A percentile compares a stretch with the other conserved stretches of the same genome.
These are phyloP conservation scores for Zygotorulaspora danielsina DNA, from an alignment of 805 yeast species.

Conservation along the genomic window DNA sequence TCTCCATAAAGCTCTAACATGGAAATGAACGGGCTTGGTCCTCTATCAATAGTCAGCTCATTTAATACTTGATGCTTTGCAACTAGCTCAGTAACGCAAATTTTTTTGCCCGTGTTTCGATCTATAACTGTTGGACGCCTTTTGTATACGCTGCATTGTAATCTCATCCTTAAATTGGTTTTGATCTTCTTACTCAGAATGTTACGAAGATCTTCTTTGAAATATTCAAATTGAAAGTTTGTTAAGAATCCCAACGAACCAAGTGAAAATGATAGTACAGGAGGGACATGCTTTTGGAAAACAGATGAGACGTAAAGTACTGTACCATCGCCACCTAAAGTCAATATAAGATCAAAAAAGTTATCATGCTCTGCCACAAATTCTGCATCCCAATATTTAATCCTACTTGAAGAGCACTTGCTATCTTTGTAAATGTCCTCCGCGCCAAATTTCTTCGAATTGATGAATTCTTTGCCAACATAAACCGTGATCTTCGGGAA, in stretches of 20 bases:
- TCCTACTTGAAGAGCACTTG: slow-evolving; percentile 42
- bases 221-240: slow-evolving; percentile 74
- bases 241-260: slow-evolving; percentile 94
- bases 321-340: slow-evolving; percentile 97
- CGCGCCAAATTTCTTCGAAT: slow-evolving; percentile 60
- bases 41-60: slow-evolving; percentile 87
- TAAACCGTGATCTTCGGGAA: slow-evolving; percentile 48
- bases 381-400: slow-evolving; percentile 64
- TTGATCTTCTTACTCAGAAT: slow-evolving; percentile 69
- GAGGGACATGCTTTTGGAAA: slow-evolving; percentile 85
- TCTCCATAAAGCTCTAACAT: slow-evolving; percentile 88
- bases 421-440: slow-evolving; percentile 45
- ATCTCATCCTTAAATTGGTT: slow-evolving; percentile 79
- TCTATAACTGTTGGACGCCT: slow-evolving; percentile 33
- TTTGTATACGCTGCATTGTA: slow-evolving; percentile 70
- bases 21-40: slow-evolving; percentile 89
- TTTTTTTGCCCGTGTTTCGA: slow-evolving; percentile 45
- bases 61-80: slow-evolving; percentile 77
- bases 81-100: slow-evolving; percentile 29
- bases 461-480: slow-evolving; percentile 66
- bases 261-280: slow-evolving; percentile 79
- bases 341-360: slow-evolving; percentile 69
- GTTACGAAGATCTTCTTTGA: slow-evolving; percentile 50
- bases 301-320: slow-evolving; percentile 83
- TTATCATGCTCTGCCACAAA: slow-evolving; percentile 44